Evolutionary conservation across 257 asterid species (phyloP), one percentile per base, ranked within the genome.

Genomic region (Striga asiatica): DNA sequence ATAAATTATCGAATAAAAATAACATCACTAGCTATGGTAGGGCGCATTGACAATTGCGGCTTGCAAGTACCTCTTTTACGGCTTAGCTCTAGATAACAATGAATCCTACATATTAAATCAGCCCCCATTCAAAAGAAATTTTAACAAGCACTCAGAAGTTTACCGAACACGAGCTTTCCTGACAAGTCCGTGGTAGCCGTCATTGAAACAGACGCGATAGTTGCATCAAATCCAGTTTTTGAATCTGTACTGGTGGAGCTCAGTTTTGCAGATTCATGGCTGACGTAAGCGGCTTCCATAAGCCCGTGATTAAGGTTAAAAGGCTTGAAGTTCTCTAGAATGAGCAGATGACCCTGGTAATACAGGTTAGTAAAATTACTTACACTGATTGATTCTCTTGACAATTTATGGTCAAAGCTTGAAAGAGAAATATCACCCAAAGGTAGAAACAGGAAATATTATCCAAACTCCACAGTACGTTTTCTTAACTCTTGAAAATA

Each of bases 91-190:
- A n/a, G n/a, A n/a, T n/a, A n/a, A n/a, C n/a, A n/a, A n/a, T n/a
- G n/a, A n/a, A n/a, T n/a, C n/a, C n/a, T n/a, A n/a, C n/a, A n/a
- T n/a, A n/a, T n/a, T n/a, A n/a, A n/a, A n/a, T n/a, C n/a, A n/a
- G n/a, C n/a, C n/a, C n/a, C n/a, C n/a, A n/a, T n/a, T n/a, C n/a
- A n/a, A 16, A 7, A 32, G 46, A 38, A n/a, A 50, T 38, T 17
- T 24, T 20, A 54, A 10, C 34, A 41, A 60, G 52, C 7, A 11
- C 13, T 13, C 9, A 68, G 42, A 46, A 39, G 56, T 14, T 21
- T 80, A 89, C 98, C 96, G 37, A 91, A 92, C 68, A 91, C 70
- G 28, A 91, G 88, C 70, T 82, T 82, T 61, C 95, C 95, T 12
- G 89, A 71, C 67, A 71, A 68, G 75, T 84, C 96, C 79, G 76